Evolutionary conservation across 1,284 basidiomycete genomes (phyloP).

Genomic region (Marasmius oreades): DNA sequence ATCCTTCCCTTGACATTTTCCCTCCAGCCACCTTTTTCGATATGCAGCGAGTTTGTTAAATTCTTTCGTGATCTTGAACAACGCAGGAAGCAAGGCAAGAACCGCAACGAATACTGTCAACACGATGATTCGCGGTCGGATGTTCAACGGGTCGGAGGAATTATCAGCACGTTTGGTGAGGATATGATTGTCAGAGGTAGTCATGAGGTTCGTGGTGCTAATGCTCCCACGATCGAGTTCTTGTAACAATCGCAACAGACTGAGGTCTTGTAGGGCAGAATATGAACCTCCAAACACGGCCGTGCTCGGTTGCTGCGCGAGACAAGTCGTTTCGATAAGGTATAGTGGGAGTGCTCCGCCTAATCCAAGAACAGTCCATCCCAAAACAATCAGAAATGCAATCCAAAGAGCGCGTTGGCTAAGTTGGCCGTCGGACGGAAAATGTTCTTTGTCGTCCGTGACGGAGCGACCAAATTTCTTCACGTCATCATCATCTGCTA

Average conservation of each 20-base stretch:
- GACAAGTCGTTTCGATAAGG: slow-evolving; percentile 63
- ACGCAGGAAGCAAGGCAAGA: slow-evolving; percentile 58
- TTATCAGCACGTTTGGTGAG: slow-evolving; percentile 32
- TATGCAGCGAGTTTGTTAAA: slow-evolving; percentile 55
- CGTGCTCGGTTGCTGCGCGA: slow-evolving; percentile 46
- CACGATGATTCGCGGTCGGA: slow-evolving; percentile 60
- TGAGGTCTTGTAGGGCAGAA: slow-evolving; percentile 71
- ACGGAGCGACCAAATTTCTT: slow-evolving; percentile 44
- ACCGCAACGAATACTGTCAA: slow-evolving; percentile 59
- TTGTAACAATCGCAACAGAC: slow-evolving; percentile 65
- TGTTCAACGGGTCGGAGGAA: slow-evolving; percentile 40
- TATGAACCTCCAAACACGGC: slow-evolving; percentile 54
- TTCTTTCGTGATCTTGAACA: slow-evolving; percentile 64
- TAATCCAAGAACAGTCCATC: slow-evolving; percentile 66
- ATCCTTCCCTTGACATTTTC: slow-evolving; percentile 64
- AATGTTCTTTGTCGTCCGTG: slow-evolving; percentile 47
- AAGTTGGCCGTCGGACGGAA: slow-evolving; percentile 72
- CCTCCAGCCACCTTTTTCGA: slow-evolving; percentile 55
- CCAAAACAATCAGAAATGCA: slow-evolving; percentile 56
- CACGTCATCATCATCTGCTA: slow-evolving; percentile 51
- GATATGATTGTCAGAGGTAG: slow-evolving; percentile 10
- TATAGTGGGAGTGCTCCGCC: slow-evolving; percentile 69
- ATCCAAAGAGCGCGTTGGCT: slow-evolving; percentile 65
- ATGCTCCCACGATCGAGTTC: slow-evolving; percentile 50
- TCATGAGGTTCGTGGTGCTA: slow-evolving; percentile 28